Conservation (phyloP, 73 alveolate species). For the Paramecium sonneborni region DNA sequence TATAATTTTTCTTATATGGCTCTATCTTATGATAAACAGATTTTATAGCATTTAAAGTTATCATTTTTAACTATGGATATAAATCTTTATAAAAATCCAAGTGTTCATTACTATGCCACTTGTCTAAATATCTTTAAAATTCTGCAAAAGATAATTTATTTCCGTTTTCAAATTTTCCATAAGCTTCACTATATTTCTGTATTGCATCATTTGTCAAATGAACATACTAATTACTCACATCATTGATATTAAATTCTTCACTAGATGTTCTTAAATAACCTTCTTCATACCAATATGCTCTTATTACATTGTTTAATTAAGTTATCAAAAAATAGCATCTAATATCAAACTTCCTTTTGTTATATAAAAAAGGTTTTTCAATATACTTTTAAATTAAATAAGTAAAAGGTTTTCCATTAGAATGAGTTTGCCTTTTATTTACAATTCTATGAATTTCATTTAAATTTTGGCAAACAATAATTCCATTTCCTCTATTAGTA, state of each 20-base stretch:
- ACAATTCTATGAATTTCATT: conserved; percentile 41
- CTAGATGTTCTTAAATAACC: conserved; percentile 87
- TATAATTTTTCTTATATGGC: conserved; percentile 67
- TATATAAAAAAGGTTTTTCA: conserved; percentile 83
- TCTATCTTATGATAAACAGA: conserved; percentile 73
- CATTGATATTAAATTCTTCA: conserved; percentile 82
- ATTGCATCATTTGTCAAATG: conserved; percentile 94
- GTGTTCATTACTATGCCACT: conserved; percentile 51
- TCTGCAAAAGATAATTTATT: conserved; percentile 86
- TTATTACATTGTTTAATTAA: conserved; percentile 72
- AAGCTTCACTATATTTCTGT: conserved; percentile 80
- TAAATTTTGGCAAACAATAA: conserved; percentile 27
- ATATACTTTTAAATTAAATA: conserved; percentile 80
- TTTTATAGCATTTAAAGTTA: conserved; percentile 72
- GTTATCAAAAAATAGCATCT: conserved; percentile 87
- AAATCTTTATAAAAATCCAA: conserved; percentile 68
- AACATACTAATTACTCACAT: conserved; percentile 77
- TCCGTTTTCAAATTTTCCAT: conserved; percentile 89
- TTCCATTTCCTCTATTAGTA: conserved; percentile 67
- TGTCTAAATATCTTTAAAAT: conserved; percentile 78
- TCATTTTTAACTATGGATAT: conserved; percentile 63
- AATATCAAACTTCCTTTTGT: conserved; percentile 86
- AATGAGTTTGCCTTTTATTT: not conserved
- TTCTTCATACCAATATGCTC: conserved; percentile 89
- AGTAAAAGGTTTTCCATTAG: conserved; percentile 62